Base-by-base conservation (phyloP, 306 rosid species). In the Glycine tomentella region DNA sequence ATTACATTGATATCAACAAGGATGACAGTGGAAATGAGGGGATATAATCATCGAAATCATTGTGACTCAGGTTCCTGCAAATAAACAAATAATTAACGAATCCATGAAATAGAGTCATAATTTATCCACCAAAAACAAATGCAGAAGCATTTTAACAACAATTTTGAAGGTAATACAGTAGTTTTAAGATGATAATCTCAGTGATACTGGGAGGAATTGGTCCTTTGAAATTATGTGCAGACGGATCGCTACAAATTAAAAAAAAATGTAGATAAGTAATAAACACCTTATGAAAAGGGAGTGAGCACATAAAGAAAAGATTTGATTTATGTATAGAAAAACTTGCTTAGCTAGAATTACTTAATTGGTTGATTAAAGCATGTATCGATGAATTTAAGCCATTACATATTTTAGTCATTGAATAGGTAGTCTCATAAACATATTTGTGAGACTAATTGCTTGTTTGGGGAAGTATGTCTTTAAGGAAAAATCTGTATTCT, bases 21-120 rank as follows among this genome's bases (percentile, higher is more conserved):
- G 97, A 92, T 66, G 89, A 87, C 40, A 49, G 44, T 3, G 82
- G 89, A 90, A 95, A 90, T 1, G 82, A 74, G 61, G 95, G 95
- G 66, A 95, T 82, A 13, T 36, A 49, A 57, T 95, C 90, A 73
- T 31, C 67, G 78, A 95, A 88, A 66, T 55, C 67, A 74, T 91
- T 95, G 83, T 82, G 57, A 86, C 95, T 93, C 74, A 92, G 88
- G 87, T 95, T 89, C 93, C 95, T 95, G 70, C 91, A 74, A 64
- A 74, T 36, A 72, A 82, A 79, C 81, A 81, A 70, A 77, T 55
- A 25, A 66, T 78, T 64, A 38, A 76, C 79, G 42, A 78, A 51
- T 52, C 34, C 17, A 80, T 20, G 51, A 55, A 81, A 79, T 83
- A 40, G 69, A 76, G 50, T 61, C 68, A 15, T 8, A 64, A 38